A percentile compares a stretch with the other conserved stretches of the same genome.
phyloP scores from a whole-genome alignment of 2,329 filamentous ascomycete genomes.

The Arthrobotrys sphaeroides region DNA sequence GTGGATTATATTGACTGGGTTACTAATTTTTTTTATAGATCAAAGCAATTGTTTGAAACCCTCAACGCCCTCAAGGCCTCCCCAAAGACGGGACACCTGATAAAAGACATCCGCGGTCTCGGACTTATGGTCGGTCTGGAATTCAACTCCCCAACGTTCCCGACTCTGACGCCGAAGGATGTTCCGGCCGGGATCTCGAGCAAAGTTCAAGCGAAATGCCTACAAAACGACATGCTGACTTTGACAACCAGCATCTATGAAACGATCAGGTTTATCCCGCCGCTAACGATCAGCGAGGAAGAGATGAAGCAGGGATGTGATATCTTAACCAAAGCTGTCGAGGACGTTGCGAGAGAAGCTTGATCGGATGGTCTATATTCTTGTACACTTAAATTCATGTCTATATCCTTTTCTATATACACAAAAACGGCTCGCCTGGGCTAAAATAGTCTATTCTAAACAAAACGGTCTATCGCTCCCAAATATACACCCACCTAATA shows the following conservation, averaged over 20 bases:
- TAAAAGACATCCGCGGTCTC: conserved; percentile 61
- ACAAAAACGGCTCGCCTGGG: neutral
- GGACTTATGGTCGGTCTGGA: conserved; percentile 62
- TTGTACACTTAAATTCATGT: neutral
- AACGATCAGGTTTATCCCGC: conserved; percentile 61
- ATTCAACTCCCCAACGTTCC: conserved; percentile 58
- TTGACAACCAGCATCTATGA: conserved; percentile 62
- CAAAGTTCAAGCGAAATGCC: conserved; percentile 62
- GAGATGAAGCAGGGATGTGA: conserved; percentile 61
- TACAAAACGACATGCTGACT: conserved; percentile 61
- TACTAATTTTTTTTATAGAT: too few species aligned
- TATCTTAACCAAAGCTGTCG: conserved; percentile 60
- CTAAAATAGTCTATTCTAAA: neutral
- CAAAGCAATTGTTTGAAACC: conserved; percentile 57
- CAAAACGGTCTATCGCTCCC: neutral
- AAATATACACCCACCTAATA: neutral
- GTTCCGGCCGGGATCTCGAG: conserved; percentile 59
- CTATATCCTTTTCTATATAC: conserved; percentile 12
- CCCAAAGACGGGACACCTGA: conserved; percentile 58
- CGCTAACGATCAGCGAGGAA: conserved; percentile 61
- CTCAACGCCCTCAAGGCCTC: conserved; percentile 55
- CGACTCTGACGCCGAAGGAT: conserved; percentile 37
- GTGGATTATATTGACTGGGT: neutral
- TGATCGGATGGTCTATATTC: conserved; percentile 26
- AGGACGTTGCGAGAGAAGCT: conserved; percentile 60